Conservation (phyloP, 306 rosid genomes). For the Myrica gale region DNA sequence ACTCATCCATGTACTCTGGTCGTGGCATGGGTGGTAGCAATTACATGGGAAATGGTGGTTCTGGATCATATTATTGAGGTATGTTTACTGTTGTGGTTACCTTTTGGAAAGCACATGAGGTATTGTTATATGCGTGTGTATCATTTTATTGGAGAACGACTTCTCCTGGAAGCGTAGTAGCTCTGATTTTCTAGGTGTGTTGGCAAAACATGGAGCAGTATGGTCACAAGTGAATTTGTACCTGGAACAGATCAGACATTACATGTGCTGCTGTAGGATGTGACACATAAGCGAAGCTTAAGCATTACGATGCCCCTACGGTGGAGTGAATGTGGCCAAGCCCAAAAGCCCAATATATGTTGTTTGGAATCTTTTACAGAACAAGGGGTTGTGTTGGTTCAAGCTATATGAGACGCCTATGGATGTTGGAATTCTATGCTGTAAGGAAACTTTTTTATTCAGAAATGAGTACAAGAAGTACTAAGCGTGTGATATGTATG, state of each 20-base stretch:
- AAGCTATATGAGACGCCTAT: slow-evolving; percentile 32
- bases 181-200: slow-evolving; percentile 40
- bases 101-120: slow-evolving; percentile 2
- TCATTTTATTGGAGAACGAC: slow-evolving; percentile 27
- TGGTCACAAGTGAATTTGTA: slow-evolving; percentile 73
- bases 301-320: slow-evolving; percentile 41
- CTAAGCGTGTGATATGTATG: slow-evolving; percentile 40
- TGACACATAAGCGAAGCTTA: slow-evolving; percentile 58
- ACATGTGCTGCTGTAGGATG: slow-evolving; percentile 70
- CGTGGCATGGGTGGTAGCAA: slow-evolving; percentile 74
- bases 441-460: slow-evolving; percentile 40
- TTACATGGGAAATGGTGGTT: slow-evolving; percentile 75
- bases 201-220: slow-evolving; percentile 50
- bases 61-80: slow-evolving; percentile 91
- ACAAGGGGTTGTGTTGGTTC: slow-evolving; percentile 35
- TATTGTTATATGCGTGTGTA: slow-evolving; percentile 8
- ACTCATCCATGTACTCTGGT: slow-evolving; percentile 73
- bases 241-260: slow-evolving; percentile 68
- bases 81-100: slow-evolving; percentile 24
- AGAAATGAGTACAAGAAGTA: slow-evolving; percentile 42
- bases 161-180: slow-evolving; percentile 38
- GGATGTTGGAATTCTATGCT: slow-evolving; percentile 38
- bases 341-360: slow-evolving; percentile 23
- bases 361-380: slow-evolving; percentile 22
- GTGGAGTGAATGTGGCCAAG: slow-evolving; percentile 47